Evolutionary conservation across 2,329 filamentous ascomycete species (phyloP), one percentile per base, ranked within the genome.

Genomic region (Chalara sp.): DNA sequence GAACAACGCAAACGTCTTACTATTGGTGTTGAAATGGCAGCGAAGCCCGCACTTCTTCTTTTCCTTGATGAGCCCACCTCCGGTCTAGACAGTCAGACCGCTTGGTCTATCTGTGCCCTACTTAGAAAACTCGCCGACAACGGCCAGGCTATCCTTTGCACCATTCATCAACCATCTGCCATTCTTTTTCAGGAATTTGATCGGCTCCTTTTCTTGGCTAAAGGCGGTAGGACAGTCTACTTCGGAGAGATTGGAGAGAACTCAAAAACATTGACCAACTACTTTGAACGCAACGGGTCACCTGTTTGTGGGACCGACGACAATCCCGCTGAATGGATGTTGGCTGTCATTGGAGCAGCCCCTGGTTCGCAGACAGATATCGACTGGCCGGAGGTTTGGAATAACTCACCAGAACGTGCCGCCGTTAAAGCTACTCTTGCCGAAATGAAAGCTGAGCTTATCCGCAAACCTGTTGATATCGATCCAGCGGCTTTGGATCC

Each of bases 31-130:
- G 92, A 96, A 67, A 79, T 97, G 30, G 91, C 89, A 40, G 91
- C 92, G 6, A 96, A 93, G 72, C 92, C 92, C 5, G 84, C 89
- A 40, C 76, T 96, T 48, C 77, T 96, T 54, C 81, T 96, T 44
- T 96, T 96, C 72, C 81, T 96, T 39, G 92, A 97, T 62, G 92
- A 97, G 69, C 92, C 92, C 11, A 96, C 91, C 4, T 96, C 90
- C 31, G 92, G 92, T 74, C 81, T 96, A 21, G 92, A 96, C 69
- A 89, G 83, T 63, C 90, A 96, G 68, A 95, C 91, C 1, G 92
- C 90, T 1, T 96, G 89, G 89, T 87, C 89, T 56, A 96, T 96
- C 65, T 78, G 90, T 44, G 85, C 89, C 66, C 79, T 96, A 8
- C 79, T 97, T 40, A 86, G 95, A 69, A 96, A 95, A 70, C 76